A percentile compares a stretch with the other conserved stretches of the same genome.
Conservation (phyloP, 1,284 basidiomycete genomes). For the Kwoniella shivajii region DNA sequence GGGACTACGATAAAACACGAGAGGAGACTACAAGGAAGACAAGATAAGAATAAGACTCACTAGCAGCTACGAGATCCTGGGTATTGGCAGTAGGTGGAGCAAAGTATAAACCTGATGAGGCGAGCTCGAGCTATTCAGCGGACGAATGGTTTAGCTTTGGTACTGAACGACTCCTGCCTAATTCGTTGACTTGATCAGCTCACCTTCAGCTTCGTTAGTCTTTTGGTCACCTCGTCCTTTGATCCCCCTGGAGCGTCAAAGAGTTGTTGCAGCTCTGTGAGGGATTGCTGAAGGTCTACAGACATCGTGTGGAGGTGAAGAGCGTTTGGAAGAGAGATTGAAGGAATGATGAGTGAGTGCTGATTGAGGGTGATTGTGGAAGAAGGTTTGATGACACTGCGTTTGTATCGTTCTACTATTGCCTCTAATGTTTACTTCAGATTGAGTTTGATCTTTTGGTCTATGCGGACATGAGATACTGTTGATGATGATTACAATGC, state of each 20-base stretch:
- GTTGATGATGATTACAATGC: too few species aligned
- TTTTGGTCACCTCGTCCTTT: constrained; percentile 36
- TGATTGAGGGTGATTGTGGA: background rate
- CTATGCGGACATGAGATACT: too few species aligned
- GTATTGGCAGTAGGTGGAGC: constrained; percentile 46
- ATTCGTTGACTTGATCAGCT: constrained; percentile 10
- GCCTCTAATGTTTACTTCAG: background rate
- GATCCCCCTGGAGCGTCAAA: constrained; percentile 34
- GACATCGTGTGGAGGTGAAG: constrained; percentile 38
- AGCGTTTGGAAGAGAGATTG: constrained; percentile 13
- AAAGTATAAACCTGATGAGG: constrained; percentile 52
- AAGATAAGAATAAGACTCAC: constrained; percentile 45
- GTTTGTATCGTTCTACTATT: too few species aligned
- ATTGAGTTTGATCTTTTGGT: background rate
- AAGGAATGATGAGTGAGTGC: constrained; percentile 9
- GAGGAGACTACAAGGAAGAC: background rate
- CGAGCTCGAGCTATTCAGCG: constrained; percentile 48
- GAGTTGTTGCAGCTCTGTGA: constrained; percentile 41
- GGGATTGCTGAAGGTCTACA: constrained; percentile 41
- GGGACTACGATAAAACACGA: too few species aligned
- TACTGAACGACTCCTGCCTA: too few species aligned
- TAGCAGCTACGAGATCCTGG: constrained; percentile 50
- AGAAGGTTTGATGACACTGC: too few species aligned
- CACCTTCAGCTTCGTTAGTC: constrained; percentile 49
- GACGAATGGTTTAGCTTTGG: background rate